Base-by-base conservation (phyloP, 2,329 filamentous ascomycete genomes). In the Chalaropsis ovoidea region DNA sequence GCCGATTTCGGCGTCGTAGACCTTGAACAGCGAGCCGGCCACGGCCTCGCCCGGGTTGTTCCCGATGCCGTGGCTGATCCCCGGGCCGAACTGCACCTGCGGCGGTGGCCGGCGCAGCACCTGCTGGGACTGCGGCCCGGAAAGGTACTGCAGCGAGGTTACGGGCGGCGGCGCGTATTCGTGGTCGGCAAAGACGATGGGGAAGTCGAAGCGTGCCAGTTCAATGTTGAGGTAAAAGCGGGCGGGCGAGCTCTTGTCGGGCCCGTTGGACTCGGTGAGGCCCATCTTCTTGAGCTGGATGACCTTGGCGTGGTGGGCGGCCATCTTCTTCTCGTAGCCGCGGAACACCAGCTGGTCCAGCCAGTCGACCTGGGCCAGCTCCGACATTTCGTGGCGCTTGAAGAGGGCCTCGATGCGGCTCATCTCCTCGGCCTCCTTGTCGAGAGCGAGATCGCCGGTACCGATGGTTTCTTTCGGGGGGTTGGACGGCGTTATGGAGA, bases 321-420 rank as follows among this genome's bases (percentile, higher is more conserved):
- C 65, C 52, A 67, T 67, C 39, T 66, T 66, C 76, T 89, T 94
- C 76, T 96, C 93, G 67, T 95, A 86, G 63, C 88, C 88, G 49
- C 93, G 86, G 73, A 95, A 99, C 2, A 96, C 92, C 70, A 97
- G 82, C 72, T 94, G 89, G 74, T 99, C 94, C 54, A 99, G 82
- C 95, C 94, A 99, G 71, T 95, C 90, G 61, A 96, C 88, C 17
- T 91, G 85, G 0, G 90, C 86, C 31, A 99, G 93, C 73, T 99
- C 94, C 19, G 91, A 92, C 88, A 96, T 95, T 73, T 99, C 95
- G 72, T 97, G 94, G 76, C 96, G 95, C 76, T 99, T 99, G 73
- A 99, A 88, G 24, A 97, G 76, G 64, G 85, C 87, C 72, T 97
- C 92, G 70, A 99, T 82, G 19, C 94, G 82, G 71, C 96, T 91